Base-by-base conservation (phyloP, 2,329 filamentous ascomycete species). In the Sporothrix variecibatus region DNA sequence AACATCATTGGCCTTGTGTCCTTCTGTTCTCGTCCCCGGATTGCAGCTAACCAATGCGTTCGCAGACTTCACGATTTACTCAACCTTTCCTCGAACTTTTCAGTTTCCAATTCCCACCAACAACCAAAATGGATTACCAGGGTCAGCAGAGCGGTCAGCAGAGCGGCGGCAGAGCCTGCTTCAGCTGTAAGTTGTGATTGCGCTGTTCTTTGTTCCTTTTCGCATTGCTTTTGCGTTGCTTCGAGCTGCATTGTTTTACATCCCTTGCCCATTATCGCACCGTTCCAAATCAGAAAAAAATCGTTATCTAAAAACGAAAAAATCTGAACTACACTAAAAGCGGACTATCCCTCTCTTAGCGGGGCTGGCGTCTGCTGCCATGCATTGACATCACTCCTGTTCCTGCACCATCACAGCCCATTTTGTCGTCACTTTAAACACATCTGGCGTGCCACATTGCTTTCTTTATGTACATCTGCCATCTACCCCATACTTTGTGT, bases 61-160 rank as follows among this genome's bases (percentile, higher is more conserved):
- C 31, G 23, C 56, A 60, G 69, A 68, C 65, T 31, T 15, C 3
- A n/a, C 43, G 23, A 58, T 46, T 64, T 34, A 70, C 51, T 65
- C 58, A 70, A 46, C 23, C 49, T 46, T 38, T 26, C 3, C 28
- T 67, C 51, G 17, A 49, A 51, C 53, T 51, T 43, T 51, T 58
- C 28, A 53, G 34, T 31, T 43, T 62, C n/a, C 43, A 20, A 23
- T 26, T 65, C 40, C 58, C 58, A n/a, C 49, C 46, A 73, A 38
- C 58, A 71, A 60, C 46, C 71, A 74, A 17, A 72, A 77, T 78
- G 77, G 78, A 78, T 67, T 78, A 74, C 76, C 77, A 78, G 74
- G 75, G 72, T 67, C 76, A 77, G 67, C 69, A 72, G 53, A 26
- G 58, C 51, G 31, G 53, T 26, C 71, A 72, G 23, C 71, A 72